phyloP scores from a whole-genome alignment of 306 rosid species.

The Cyamopsis tetragonoloba region DNA sequence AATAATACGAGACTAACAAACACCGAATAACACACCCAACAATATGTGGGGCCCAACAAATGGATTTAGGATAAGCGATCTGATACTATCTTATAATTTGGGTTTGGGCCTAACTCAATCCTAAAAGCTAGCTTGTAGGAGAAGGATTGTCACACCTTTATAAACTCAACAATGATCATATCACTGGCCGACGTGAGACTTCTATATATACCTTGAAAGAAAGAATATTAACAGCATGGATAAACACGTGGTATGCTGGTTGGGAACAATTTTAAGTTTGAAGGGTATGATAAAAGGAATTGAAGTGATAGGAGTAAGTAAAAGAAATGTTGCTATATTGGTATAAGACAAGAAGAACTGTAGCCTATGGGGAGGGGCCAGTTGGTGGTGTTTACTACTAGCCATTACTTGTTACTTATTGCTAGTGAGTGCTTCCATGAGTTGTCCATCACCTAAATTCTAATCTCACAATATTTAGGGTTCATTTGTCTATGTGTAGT shows the following conservation, averaged over 20 bases:
- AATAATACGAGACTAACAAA: no score
- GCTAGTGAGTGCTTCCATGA: conserved; percentile 48
- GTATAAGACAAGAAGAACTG: conserved; percentile 34
- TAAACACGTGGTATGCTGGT: conserved; percentile 51
- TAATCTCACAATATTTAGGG: conserved; percentile 13
- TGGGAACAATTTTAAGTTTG: conserved; percentile 6
- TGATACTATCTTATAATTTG: no score
- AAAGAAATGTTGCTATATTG: conserved; percentile 29
- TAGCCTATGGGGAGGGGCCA: conserved; percentile 41
- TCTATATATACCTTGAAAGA: conserved; percentile 10
- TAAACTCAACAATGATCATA: no score
- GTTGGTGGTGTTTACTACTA: neutral
- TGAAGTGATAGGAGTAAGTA: conserved; percentile 22
- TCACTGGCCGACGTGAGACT: no score
- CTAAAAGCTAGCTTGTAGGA: no score
- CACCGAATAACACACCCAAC: no score
- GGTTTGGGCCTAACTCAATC: no score
- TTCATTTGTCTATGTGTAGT: conserved; percentile 1
- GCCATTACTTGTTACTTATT: conserved; percentile 1
- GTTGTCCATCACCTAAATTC: conserved; percentile 47
- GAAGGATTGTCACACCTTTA: no score
- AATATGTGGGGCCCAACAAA: no score
- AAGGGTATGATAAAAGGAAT: neutral
- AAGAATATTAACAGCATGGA: conserved; percentile 38
- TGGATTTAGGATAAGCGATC: no score